Conservation (phyloP, 345 rosid genomes). For the Cardamine chenopodiifolia region DNA sequence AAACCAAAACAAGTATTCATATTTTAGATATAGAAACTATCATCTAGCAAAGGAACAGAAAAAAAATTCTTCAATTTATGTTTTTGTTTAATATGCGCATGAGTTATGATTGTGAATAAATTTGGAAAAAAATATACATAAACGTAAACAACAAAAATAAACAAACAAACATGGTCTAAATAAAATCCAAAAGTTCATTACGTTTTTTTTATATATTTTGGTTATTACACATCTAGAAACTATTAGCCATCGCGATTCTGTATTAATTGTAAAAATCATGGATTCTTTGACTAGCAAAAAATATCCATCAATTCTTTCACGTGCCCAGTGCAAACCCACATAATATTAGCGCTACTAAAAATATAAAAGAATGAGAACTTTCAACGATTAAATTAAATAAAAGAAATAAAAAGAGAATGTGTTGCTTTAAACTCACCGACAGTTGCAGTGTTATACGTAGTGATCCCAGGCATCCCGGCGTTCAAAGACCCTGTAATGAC, state of each 20-base stretch:
- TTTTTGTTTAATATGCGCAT: too few species aligned
- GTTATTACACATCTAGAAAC: neutral
- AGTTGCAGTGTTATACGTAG: constrained; percentile 78
- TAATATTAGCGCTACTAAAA: neutral
- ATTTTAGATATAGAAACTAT: neutral
- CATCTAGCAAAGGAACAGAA: neutral
- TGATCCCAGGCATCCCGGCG: constrained; percentile 62
- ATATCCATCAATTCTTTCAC: neutral
- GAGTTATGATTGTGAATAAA: too few species aligned
- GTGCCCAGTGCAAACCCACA: constrained; percentile 18
- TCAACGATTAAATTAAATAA: neutral
- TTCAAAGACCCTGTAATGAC: constrained; percentile 67
- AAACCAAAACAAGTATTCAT: constrained; percentile 7
- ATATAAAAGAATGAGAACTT: neutral
- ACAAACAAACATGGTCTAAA: too few species aligned
- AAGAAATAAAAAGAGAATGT: too few species aligned
- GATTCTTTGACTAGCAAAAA: constrained; percentile 2
- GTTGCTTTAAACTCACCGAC: constrained; percentile 58
- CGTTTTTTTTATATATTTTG: neutral
- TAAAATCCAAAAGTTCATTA: too few species aligned
- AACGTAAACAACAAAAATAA: neutral
- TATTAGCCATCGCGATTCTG: neutral
- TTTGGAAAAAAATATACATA: neutral
- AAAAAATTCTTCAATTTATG: too few species aligned
- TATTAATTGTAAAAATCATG: neutral